Base-by-base conservation (phyloP, 768 basidiomycete genomes). In the Naganishia randhawae region DNA sequence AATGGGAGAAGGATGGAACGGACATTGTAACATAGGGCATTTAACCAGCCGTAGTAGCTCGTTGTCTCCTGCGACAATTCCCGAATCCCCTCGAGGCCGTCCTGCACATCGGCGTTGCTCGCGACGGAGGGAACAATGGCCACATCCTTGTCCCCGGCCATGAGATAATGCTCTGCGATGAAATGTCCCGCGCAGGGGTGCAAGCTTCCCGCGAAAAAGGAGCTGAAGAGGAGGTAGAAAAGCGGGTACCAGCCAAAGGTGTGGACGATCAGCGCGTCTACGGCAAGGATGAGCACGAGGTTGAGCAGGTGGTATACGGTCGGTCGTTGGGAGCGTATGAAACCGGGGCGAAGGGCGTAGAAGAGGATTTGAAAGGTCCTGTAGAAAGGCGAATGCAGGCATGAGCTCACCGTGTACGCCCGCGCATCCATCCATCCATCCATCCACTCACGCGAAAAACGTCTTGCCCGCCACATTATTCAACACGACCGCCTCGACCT, bases 341-440 rank as follows among this genome's bases (percentile, higher is more conserved):
- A 89, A 25, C 90, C 90, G 0, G 96, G 96, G 37, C 96, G 89
- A 66, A 99, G 84, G 50, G 96, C 96, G 79, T 99, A 99, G 83
- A 99, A 99, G 66, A 99, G 80, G 68, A 99, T 92, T 82, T 99
- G 96, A 82, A 98, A 99, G 1, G 91, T 95, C 48, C 93, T 94
- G 75, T 10, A 3, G 31, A 48, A 29, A 25, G 66, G 1, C 8
- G 68, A 14, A 41, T 16, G 32, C n/a, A 22, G 33, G 22, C 71
- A 55, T 63, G 27, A 53, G 64, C 13, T 25, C 22, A 41, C 14
- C 13, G 9, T 6, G 19, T 45, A 42, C 6, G 14, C 7, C 7
- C 45, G 16, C 61, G 6, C 17, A 19, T 2, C 50, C 32, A 41
- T 4, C 48, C 29, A 45, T 16, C 19, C 32, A 32, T 13, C 29